These are phyloP conservation scores for Ambrosia trifida DNA, from an alignment of 129 eudicot genomes.

Conservation along the genomic window DNA sequence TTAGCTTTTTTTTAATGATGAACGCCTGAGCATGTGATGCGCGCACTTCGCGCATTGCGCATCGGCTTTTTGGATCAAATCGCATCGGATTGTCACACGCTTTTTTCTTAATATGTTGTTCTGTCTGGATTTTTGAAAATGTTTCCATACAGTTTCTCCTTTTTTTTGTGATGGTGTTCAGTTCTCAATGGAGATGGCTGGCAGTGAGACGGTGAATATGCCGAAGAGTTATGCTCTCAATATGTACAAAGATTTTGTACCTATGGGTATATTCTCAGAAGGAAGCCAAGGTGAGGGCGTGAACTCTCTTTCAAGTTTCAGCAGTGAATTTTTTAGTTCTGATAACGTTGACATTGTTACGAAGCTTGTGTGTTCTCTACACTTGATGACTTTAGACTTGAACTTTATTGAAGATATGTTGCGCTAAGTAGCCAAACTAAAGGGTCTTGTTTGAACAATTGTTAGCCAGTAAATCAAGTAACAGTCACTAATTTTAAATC, in stretches of 20 bases:
- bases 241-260: slow-evolving; percentile 55
- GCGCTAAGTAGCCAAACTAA: neutral
- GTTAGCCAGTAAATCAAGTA: neutral
- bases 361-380: neutral
- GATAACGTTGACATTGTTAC: neutral
- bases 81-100: too few relatives aligned
- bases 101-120: neutral
- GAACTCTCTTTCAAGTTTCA: neutral
- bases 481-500: neutral
- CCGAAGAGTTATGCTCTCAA: slow-evolving; percentile 54
- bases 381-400: neutral
- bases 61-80: too few relatives aligned
- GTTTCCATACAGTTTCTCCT: neutral
- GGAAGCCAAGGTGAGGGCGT: slow-evolving; percentile 54
- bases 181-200: slow-evolving; percentile 81
- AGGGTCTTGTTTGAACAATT: neutral
- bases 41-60: too few relatives aligned
- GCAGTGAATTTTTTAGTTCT: neutral
- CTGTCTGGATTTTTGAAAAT: neutral
- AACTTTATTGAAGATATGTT: neutral
- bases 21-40: too few relatives aligned
- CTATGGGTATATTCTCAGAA: slow-evolving; percentile 64
- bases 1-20: too few relatives aligned
- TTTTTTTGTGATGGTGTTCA: slow-evolving; percentile 23
- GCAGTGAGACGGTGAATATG: slow-evolving; percentile 39